Conservation (phyloP, 73 alveolate species). For the Paramecium sonneborni region DNA sequence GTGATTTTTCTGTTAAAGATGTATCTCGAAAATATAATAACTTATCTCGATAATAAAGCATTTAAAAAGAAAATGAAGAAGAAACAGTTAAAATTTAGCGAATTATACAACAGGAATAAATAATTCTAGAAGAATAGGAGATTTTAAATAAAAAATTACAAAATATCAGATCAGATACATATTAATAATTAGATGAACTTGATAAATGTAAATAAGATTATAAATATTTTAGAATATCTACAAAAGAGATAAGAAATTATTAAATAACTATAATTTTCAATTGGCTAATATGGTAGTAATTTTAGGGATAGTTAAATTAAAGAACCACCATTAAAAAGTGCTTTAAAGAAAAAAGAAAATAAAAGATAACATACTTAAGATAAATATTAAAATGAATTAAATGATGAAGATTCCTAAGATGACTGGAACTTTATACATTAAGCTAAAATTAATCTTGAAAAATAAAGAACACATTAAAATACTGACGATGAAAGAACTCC, state of each 20-base stretch:
- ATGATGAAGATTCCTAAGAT: constrained; percentile 32
- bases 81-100: constrained; percentile 17
- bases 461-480: constrained; percentile 7
- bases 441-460: constrained; percentile 7
- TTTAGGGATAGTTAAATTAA: neutral
- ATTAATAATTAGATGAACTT: neutral
- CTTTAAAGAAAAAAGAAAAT: constrained; percentile 2
- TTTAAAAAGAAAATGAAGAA: neutral
- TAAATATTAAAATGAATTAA: neutral
- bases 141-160: neutral
- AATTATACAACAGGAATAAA: neutral
- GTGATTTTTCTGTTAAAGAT: constrained; percentile 40
- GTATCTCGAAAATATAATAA: neutral
- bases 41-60: constrained; percentile 4
- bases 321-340: constrained; percentile 43
- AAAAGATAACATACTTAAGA: neutral
- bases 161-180: neutral
- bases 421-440: constrained; percentile 25
- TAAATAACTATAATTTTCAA: neutral
- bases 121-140: constrained; percentile 13
- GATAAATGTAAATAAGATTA: neutral
- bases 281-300: neutral
- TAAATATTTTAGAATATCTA: neutral
- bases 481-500: constrained; percentile 25
- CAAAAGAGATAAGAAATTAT: neutral